Conservation (phyloP, 495 filamentous ascomycete genomes). For the Letharia lupina region DNA sequence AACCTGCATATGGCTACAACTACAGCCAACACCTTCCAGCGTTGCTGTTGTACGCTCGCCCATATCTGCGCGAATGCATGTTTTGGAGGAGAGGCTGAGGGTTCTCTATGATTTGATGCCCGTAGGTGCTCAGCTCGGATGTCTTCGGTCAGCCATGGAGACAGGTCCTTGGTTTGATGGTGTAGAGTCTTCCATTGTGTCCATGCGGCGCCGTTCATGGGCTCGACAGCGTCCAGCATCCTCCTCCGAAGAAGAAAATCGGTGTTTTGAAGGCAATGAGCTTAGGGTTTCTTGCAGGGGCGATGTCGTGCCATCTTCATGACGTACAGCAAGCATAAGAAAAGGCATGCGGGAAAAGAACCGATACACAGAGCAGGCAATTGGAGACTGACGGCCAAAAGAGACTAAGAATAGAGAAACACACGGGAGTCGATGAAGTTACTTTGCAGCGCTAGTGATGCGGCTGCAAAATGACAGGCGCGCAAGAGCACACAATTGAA, state of each 20-base stretch:
- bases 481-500: background rate
- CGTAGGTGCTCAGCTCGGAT: background rate
- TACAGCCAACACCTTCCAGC: background rate
- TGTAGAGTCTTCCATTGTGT: background rate
- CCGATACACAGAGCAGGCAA: background rate
- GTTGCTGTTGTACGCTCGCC: background rate
- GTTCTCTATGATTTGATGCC: background rate
- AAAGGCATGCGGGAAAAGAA: background rate
- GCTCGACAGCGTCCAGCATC: conserved; percentile 1
- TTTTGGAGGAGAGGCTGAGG: background rate
- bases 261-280: background rate
- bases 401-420: background rate
- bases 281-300: background rate
- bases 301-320: background rate
- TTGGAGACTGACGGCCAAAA: background rate
- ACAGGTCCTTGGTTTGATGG: background rate
- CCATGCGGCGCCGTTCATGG: background rate
- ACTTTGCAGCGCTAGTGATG: background rate
- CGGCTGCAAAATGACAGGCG: background rate
- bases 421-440: background rate
- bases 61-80: background rate
- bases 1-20: background rate
- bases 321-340: background rate
- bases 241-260: background rate
- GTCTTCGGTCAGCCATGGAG: conserved; percentile 4